Base-by-base conservation (phyloP, 768 basidiomycete species). In the Auricularia sp. region DNA sequence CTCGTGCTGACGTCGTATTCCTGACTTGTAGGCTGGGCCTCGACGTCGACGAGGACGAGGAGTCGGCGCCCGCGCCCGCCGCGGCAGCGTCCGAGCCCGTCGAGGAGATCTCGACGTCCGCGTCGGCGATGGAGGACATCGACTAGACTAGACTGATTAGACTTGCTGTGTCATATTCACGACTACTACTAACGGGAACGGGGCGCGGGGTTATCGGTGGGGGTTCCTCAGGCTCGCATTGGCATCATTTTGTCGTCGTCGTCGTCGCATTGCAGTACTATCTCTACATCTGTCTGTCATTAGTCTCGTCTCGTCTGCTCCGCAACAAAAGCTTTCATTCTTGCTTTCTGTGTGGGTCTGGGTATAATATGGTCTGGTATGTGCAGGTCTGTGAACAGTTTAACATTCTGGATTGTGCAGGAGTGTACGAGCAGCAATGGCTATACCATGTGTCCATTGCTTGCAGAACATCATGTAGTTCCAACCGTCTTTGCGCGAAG, bases 61-160 rank as follows among this genome's bases (percentile, higher is more conserved):
- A 85, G 69, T 79, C 80, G 61, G 74, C 77, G 18, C 70, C 78
- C 29, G 74, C 79, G 3, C 70, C 78, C 8, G 73, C 79, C 58
- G 72, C 74, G 37, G 29, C 29, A 2, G 80, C 78, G 0, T 80
- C 86, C 2, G 81, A 82, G 35, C 77, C 82, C 66, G 70, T 77
- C 63, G 89, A 87, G 72, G 80, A 76, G 33, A 54, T 35, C 36
- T 39, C 71, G 18, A 83, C 86, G 36, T 81, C 88, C 54, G 83
- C 87, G 34, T 92, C 91, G 14, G 88, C 89, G 63, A 97, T 98
- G 94, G 96, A 98, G 83, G 95, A 98, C 82, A 96, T 98, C 68
- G 90, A 92, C 73, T 92, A 87, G 74, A 78, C 16, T 51, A 29
- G 29, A 29, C 29, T 29, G 29, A 29, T 2, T 29, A 29, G 29